A percentile compares a stretch with the other conserved stretches of the same genome.
These are phyloP conservation scores for Chlamydomonas sp. DNA, from an alignment of 139 green algal genomes.

Conservation along the genomic window DNA sequence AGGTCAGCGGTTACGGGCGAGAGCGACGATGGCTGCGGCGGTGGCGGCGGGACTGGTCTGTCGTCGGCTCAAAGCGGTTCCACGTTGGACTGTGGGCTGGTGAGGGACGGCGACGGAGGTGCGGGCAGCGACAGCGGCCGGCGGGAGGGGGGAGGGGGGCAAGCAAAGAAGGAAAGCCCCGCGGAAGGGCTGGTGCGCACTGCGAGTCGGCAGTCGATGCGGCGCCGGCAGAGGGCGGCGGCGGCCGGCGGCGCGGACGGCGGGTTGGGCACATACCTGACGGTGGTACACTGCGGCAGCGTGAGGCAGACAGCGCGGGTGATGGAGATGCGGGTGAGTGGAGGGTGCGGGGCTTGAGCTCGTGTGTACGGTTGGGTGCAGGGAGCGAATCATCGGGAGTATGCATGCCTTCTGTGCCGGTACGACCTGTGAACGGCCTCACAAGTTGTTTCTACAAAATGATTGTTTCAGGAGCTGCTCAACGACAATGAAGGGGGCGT, in stretches of 20 bases:
- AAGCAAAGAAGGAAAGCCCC: neutral
- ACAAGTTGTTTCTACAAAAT: too few relatives aligned
- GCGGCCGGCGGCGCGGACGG: neutral
- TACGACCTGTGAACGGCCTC: neutral
- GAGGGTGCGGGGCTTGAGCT: neutral
- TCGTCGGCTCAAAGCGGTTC: neutral
- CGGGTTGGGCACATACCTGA: slow-evolving; percentile 46
- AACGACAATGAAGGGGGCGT: neutral
- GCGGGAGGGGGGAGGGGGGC: too few relatives aligned
- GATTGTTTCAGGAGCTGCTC: neutral
- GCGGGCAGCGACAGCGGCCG: too few relatives aligned
- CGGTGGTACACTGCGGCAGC: slow-evolving; percentile 80
- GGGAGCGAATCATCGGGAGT: neutral
- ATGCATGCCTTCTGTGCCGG: slow-evolving; percentile 10
- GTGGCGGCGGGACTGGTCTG: neutral
- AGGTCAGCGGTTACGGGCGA: neutral
- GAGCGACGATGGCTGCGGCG: neutral
- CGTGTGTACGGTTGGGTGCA: neutral
- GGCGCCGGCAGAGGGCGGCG: neutral
- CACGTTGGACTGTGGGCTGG: neutral
- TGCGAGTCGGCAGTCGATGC: neutral
- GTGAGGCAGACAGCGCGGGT: slow-evolving; percentile 73
- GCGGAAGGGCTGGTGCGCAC: too few relatives aligned
- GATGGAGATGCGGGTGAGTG: slow-evolving; percentile 54
- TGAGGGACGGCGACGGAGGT: too few relatives aligned